These are phyloP conservation scores for Zymoseptoria ardabiliae DNA, from an alignment of 2,329 filamentous ascomycete genomes.

Conservation along the genomic window DNA sequence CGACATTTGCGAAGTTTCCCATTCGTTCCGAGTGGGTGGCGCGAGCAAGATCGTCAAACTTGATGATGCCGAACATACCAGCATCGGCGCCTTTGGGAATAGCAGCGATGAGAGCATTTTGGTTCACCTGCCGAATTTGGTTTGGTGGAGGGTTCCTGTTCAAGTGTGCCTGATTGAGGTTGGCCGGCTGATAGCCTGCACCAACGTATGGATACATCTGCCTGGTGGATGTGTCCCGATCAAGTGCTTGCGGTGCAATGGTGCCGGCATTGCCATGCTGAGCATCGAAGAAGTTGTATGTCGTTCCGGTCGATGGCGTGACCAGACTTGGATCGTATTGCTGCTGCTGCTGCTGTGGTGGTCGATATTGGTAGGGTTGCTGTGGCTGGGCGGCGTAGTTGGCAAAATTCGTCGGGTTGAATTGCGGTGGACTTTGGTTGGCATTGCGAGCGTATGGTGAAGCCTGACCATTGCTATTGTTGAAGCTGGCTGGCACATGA, in stretches of 20 bases:
- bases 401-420: constrained; percentile 17
- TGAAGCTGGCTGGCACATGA: constrained; percentile 21
- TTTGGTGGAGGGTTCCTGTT: constrained; percentile 3
- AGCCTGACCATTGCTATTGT: constrained; percentile 13
- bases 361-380: constrained; percentile 8
- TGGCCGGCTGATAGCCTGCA: constrained; percentile 4
- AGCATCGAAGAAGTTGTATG: constrained; percentile 15
- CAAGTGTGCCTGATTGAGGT: constrained; percentile 5
- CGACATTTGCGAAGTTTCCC: constrained; percentile 39
- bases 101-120: constrained; percentile 19
- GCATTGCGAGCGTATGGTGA: constrained; percentile 19
- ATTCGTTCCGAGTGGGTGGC: constrained; percentile 39
- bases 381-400: constrained; percentile 15
- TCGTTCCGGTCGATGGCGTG: constrained; percentile 3
- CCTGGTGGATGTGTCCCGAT: constrained; percentile 12
- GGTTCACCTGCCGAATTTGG: constrained; percentile 17
- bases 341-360: constrained; percentile 14
- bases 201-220: constrained; percentile 10
- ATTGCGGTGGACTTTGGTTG: constrained; percentile 24
- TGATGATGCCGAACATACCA: constrained; percentile 37
- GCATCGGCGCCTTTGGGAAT: constrained; percentile 23
- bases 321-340: constrained; percentile 20
- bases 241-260: constrained; percentile 27
- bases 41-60: constrained; percentile 34
- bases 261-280: constrained; percentile 15